phyloP scores from a whole-genome alignment of 1,139 yeast species.

The Waltiozyma sp. region DNA sequence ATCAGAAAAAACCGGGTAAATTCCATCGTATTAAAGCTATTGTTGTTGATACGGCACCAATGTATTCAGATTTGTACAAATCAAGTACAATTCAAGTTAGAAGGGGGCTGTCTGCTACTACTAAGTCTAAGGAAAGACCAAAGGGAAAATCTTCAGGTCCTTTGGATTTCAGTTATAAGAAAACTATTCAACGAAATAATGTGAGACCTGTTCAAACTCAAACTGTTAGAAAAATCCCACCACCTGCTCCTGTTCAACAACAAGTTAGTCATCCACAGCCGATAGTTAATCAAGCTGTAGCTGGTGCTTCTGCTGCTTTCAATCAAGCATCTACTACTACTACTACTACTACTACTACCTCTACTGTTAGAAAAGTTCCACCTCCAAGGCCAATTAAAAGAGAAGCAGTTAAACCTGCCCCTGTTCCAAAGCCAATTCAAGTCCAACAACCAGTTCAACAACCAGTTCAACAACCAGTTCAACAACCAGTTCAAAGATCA shows the following conservation, averaged over 20 bases:
- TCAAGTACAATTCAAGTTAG: slow-evolving; percentile 80
- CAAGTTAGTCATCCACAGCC: slow-evolving; percentile 8
- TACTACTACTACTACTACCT: slow-evolving; percentile 17
- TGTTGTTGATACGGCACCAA: slow-evolving; percentile 48
- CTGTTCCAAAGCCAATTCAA: slow-evolving; percentile 8
- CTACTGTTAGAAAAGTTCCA: slow-evolving; percentile 15
- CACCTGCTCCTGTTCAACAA: slow-evolving; percentile 15
- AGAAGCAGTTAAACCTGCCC: slow-evolving; percentile 17
- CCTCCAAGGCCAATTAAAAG: slow-evolving; percentile 23
- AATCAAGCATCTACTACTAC: slow-evolving; percentile 12
- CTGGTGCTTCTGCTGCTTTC: slow-evolving; percentile 10
- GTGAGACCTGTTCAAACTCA: background rate
- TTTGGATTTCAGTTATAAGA: slow-evolving; percentile 17
- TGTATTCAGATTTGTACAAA: slow-evolving; percentile 65
- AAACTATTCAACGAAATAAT: slow-evolving; percentile 8
- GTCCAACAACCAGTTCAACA: slow-evolving; percentile 9
- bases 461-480: slow-evolving; percentile 6
- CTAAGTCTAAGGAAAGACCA: slow-evolving; percentile 67
- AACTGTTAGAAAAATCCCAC: slow-evolving; percentile 17
- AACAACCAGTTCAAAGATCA: slow-evolving; percentile 9
- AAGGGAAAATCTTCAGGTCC: slow-evolving; percentile 26
- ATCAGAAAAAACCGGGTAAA: slow-evolving; percentile 88
- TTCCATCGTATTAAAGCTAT: slow-evolving; percentile 63
- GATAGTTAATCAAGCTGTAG: slow-evolving; percentile 10
- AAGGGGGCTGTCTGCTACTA: slow-evolving; percentile 66